phyloP scores from a whole-genome alignment of 345 rosid species.

The Acer campestre region DNA sequence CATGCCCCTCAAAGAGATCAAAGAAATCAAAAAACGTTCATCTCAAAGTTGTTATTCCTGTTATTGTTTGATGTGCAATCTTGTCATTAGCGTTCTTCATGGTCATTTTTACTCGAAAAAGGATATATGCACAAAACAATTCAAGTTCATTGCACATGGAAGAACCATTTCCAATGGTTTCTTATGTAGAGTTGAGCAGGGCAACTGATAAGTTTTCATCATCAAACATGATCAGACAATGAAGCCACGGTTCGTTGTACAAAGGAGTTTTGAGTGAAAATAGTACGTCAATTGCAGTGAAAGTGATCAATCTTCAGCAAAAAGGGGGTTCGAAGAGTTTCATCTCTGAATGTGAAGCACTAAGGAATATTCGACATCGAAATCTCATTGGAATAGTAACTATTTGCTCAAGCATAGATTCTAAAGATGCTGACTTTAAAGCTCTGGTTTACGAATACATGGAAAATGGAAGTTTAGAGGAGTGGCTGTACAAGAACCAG shows the following conservation, averaged over 20 bases:
- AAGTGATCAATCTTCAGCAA: constrained; percentile 42
- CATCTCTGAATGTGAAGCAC: constrained; percentile 44
- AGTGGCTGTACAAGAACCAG: too few species aligned
- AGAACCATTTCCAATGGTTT: constrained; percentile 4
- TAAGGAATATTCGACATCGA: constrained; percentile 38
- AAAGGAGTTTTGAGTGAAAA: constrained; percentile 9
- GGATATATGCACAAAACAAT: neutral
- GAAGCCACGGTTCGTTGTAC: too few species aligned
- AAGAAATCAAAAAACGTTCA: neutral
- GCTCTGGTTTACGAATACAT: constrained; percentile 28
- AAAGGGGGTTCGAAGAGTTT: constrained; percentile 50
- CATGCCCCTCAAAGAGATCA: neutral
- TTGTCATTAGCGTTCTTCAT: neutral
- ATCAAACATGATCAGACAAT: too few species aligned
- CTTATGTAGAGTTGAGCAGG: neutral
- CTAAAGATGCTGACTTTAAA: constrained; percentile 14
- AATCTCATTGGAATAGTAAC: constrained; percentile 48
- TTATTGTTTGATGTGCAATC: neutral
- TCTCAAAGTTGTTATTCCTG: neutral
- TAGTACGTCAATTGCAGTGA: constrained; percentile 26
- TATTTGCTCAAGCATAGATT: constrained; percentile 26
- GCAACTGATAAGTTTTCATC: too few species aligned
- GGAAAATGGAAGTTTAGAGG: constrained; percentile 8
- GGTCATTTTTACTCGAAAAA: neutral
- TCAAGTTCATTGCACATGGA: neutral